A percentile compares a stretch with the other conserved stretches of the same genome.
Evolutionary conservation across 495 filamentous ascomycete genomes (phyloP).

Genomic region (Neurospora sublineolata): DNA sequence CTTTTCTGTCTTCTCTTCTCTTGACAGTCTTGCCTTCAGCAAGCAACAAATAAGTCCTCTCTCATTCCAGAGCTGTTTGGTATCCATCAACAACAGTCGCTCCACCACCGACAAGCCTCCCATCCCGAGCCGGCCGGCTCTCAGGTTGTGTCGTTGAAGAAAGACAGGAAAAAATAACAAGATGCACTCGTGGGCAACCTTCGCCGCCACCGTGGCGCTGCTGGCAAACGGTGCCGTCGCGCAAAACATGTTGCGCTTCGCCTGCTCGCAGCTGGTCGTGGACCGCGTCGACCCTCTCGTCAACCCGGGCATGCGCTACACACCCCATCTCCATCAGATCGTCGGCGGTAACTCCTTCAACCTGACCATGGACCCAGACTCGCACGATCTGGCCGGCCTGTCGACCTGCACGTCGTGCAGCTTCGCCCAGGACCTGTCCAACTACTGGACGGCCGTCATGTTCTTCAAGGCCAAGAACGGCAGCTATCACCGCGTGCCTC

Average conservation of each 20-base stretch:
- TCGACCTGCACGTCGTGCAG: conserved; percentile 63
- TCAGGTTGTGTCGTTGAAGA: not conserved
- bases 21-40: not conserved
- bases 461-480: conserved; percentile 62
- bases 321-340: conserved; percentile 42
- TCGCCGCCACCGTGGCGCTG: conserved; percentile 36
- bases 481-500: conserved; percentile 54
- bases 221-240: conserved; percentile 35
- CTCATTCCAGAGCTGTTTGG: not conserved
- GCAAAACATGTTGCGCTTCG: conserved; percentile 45
- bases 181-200: conserved; percentile 37
- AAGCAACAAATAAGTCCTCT: not conserved
- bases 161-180: conserved; percentile 17
- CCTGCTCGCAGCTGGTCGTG: conserved; percentile 46
- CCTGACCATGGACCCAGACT: conserved; percentile 50
- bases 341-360: conserved; percentile 55
- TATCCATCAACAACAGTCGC: not conserved
- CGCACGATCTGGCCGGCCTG: conserved; percentile 36
- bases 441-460: conserved; percentile 69
- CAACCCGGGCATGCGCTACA: conserved; percentile 39
- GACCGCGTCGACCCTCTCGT: conserved; percentile 42
- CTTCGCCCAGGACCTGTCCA: conserved; percentile 58
- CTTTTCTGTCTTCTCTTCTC: not conserved
- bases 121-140: not conserved
- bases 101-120: not conserved